phyloP scores from a whole-genome alignment of 495 filamentous ascomycete species.

The Penicillium chermesinum region DNA sequence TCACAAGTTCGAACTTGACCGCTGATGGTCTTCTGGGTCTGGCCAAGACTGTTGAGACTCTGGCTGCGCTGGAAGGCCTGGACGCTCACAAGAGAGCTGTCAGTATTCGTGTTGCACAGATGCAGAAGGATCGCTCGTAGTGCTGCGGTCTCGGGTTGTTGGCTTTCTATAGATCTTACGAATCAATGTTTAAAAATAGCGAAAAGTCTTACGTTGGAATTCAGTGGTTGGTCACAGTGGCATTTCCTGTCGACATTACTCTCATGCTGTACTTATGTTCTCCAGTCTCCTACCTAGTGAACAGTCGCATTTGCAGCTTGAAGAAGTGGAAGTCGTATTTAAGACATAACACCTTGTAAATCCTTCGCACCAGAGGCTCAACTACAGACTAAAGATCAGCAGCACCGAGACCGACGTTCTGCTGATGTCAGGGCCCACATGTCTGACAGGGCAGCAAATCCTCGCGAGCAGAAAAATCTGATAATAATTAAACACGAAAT shows the following conservation, averaged over 20 bases:
- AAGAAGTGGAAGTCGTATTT: no score
- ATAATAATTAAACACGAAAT: background rate
- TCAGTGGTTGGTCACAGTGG: background rate
- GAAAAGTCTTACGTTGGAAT: background rate
- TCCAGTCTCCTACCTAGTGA: no score
- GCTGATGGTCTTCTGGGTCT: slow-evolving; percentile 78
- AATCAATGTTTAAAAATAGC: slow-evolving; percentile 3
- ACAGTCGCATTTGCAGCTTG: no score
- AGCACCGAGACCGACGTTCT: background rate
- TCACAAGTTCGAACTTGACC: slow-evolving; percentile 87
- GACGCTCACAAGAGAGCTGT: slow-evolving; percentile 93
- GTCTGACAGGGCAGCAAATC: background rate
- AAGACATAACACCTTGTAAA: background rate
- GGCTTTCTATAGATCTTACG: background rate
- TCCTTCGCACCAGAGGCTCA: background rate
- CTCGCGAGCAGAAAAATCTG: background rate
- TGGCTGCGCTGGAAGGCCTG: slow-evolving; percentile 89
- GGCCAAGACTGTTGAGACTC: slow-evolving; percentile 82
- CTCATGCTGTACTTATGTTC: no score
- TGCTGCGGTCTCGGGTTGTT: background rate
- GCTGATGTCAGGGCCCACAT: slow-evolving; percentile 6
- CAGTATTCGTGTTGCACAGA: slow-evolving; percentile 70
- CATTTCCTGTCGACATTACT: background rate
- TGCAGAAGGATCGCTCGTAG: slow-evolving; percentile 43
- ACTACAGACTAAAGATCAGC: background rate